phyloP scores from a whole-genome alignment of 805 yeast species.

The Blastobotrys americana region DNA sequence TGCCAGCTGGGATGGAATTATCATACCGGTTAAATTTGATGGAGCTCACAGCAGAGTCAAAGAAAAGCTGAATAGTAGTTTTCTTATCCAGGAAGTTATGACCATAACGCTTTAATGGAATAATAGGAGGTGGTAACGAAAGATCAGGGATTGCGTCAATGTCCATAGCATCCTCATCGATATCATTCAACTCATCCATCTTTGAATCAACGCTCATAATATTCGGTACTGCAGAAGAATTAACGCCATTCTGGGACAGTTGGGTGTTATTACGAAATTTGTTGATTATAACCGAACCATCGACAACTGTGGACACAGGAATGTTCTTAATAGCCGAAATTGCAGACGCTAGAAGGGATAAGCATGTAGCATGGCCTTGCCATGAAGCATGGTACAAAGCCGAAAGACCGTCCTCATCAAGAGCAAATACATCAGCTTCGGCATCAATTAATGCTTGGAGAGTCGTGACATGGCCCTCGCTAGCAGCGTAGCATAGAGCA shows the following conservation, averaged over 20 bases:
- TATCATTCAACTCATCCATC: conserved; percentile 15
- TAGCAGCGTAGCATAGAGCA: conserved; percentile 83
- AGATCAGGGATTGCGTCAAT: conserved; percentile 79
- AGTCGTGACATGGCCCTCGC: conserved; percentile 69
- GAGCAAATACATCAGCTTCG: conserved; percentile 61
- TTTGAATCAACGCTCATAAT: neutral
- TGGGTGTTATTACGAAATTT: neutral
- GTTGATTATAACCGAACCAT: neutral
- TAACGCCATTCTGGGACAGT: too few relatives aligned
- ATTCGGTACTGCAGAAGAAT: neutral
- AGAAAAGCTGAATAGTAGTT: conserved; percentile 70
- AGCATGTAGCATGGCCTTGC: conserved; percentile 84
- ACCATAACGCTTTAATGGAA: conserved; percentile 89
- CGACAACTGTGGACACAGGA: neutral
- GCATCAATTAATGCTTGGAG: conserved; percentile 61
- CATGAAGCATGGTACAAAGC: conserved; percentile 87
- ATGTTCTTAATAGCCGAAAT: conserved; percentile 2
- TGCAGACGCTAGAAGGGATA: conserved; percentile 50
- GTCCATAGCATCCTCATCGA: conserved; percentile 13
- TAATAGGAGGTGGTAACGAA: conserved; percentile 90
- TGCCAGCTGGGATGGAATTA: conserved; percentile 35
- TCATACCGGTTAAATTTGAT: conserved; percentile 40
- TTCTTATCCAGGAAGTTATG: conserved; percentile 91
- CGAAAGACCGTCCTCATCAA: conserved; percentile 72
- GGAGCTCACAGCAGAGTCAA: conserved; percentile 44